These are phyloP conservation scores for Draba incana DNA, from an alignment of 345 rosid genomes.

Conservation along the genomic window DNA sequence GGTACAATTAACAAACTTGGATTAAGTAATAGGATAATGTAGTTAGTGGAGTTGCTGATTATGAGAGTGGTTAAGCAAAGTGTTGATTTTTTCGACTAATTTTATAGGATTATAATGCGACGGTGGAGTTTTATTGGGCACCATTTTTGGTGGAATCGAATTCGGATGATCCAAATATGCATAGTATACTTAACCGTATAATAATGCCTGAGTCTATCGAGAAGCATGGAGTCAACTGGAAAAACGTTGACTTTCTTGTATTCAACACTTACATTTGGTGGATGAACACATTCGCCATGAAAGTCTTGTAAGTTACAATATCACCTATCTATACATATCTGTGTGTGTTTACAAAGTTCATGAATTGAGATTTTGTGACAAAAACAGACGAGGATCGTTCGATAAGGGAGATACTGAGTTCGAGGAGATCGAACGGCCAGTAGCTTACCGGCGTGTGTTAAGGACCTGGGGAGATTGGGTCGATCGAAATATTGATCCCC, in stretches of 20 bases:
- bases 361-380: slow-evolving; percentile 19
- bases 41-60: slow-evolving; percentile 20
- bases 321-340: background rate
- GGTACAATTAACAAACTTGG: slow-evolving; percentile 45
- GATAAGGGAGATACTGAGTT: slow-evolving; percentile 70
- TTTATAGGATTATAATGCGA: slow-evolving; percentile 82
- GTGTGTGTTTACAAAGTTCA: background rate
- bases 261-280: slow-evolving; percentile 99
- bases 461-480: slow-evolving; percentile 93
- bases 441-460: slow-evolving; percentile 71
- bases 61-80: slow-evolving; percentile 19
- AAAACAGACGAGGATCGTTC: slow-evolving; percentile 77
- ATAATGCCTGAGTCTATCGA: slow-evolving; percentile 87
- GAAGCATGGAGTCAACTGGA: slow-evolving; percentile 83
- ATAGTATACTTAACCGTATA: slow-evolving; percentile 80
- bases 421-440: slow-evolving; percentile 76
- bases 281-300: slow-evolving; percentile 88
- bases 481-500: slow-evolving; percentile 68
- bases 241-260: slow-evolving; percentile 73
- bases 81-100: background rate
- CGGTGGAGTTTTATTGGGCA: slow-evolving; percentile 97
- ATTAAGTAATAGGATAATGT: background rate
- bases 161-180: slow-evolving; percentile 84
- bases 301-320: slow-evolving; percentile 66
- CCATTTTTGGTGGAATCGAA: slow-evolving; percentile 92